Conservation (phyloP, 225 moss, liverwort and hornwort genomes). For the Marchantia polymorpha region DNA sequence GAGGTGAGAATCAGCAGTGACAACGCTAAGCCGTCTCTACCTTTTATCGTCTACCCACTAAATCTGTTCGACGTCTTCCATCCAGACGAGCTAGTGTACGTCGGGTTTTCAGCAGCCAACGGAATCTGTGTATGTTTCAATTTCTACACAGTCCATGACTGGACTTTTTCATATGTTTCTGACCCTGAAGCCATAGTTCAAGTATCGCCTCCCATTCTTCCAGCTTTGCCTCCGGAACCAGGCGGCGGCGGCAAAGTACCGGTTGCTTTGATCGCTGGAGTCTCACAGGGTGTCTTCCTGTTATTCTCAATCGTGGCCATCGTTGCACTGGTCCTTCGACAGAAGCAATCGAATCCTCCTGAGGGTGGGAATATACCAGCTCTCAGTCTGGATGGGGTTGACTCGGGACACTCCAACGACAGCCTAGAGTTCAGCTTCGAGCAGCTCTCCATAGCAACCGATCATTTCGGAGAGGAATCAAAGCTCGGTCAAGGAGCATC, state of each 20-base stretch:
- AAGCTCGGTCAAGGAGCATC: conserved; percentile 49
- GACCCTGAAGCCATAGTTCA: too few species aligned
- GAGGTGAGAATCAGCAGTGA: conserved; percentile 8
- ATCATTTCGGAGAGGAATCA: conserved; percentile 40
- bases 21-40: background rate
- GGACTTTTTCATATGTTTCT: background rate
- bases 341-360: background rate
- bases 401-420: background rate
- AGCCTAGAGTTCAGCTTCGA: conserved; percentile 33
- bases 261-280: too few species aligned
- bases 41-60: background rate
- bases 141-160: conserved; percentile 7
- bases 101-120: conserved; percentile 8
- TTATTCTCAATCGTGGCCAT: too few species aligned
- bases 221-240: too few species aligned
- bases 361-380: background rate
- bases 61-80: background rate
- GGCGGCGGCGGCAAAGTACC: too few species aligned
- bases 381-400: background rate
- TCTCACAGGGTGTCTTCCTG: too few species aligned
- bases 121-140: background rate
- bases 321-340: too few species aligned
- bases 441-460: conserved; percentile 50
- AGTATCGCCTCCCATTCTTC: background rate
- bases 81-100: background rate